Conservation (phyloP, 2,329 filamentous ascomycete genomes). For the Cercospora nicotianae region DNA sequence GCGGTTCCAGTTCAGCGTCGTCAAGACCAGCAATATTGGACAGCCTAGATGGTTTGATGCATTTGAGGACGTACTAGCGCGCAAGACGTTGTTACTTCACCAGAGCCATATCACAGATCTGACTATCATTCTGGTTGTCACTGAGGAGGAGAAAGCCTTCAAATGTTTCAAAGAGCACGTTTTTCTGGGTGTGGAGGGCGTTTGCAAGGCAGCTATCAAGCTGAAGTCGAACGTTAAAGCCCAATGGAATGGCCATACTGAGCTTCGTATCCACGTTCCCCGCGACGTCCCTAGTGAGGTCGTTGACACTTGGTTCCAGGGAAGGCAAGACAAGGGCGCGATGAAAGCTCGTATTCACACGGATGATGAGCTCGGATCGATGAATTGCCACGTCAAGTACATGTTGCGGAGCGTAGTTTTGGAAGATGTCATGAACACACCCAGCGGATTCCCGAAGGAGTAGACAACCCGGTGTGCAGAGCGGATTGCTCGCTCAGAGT, state of each 20-base stretch:
- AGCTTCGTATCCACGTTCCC: background rate
- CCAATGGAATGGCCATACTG: background rate
- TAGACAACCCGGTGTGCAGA: too few relatives aligned
- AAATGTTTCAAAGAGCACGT: background rate
- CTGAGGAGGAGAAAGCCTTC: background rate
- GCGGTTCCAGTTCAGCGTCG: too few relatives aligned
- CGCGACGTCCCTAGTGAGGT: background rate
- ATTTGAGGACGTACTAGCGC: too few relatives aligned
- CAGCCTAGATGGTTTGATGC: too few relatives aligned
- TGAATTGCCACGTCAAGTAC: background rate
- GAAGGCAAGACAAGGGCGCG: background rate
- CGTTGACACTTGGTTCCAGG: background rate
- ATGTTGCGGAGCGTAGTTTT: background rate
- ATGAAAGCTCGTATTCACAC: background rate
- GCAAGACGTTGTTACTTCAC: too few relatives aligned
- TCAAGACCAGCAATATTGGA: too few relatives aligned
- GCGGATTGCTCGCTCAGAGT: background rate
- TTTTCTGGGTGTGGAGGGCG: background rate
- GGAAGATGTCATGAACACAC: background rate
- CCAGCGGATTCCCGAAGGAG: rapidly evolving
- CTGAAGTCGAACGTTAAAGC: background rate
- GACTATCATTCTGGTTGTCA: background rate
- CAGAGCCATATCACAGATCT: background rate
- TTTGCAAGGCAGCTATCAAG: background rate
- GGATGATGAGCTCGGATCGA: background rate